phyloP scores from a whole-genome alignment of 164 flowering plant species.

The Chloranthus sessilifolius region DNA sequence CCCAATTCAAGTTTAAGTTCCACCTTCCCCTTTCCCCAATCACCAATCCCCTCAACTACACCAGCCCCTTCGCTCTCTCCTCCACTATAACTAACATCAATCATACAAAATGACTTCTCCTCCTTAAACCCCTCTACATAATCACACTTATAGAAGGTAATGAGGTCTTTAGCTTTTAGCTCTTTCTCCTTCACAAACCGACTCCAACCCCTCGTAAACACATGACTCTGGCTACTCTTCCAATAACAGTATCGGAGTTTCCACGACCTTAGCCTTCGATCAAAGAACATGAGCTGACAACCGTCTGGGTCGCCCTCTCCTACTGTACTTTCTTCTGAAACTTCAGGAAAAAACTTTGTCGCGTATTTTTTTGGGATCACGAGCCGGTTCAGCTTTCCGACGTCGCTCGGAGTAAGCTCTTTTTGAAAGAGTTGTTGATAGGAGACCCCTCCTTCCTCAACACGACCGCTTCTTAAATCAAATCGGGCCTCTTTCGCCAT shows the following conservation, averaged over 20 bases:
- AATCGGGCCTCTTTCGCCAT: background rate
- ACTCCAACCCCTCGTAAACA: slow-evolving; percentile 79
- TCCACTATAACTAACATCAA: slow-evolving; percentile 15
- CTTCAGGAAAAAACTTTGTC: slow-evolving; percentile 38
- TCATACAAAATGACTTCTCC: slow-evolving; percentile 16
- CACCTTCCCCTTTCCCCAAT: slow-evolving; percentile 3
- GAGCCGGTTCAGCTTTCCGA: slow-evolving; percentile 78
- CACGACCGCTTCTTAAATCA: background rate
- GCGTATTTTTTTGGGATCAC: slow-evolving; percentile 84
- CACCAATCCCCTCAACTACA: background rate
- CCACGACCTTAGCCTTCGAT: slow-evolving; percentile 45
- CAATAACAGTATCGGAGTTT: slow-evolving; percentile 78
- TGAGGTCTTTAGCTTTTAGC: slow-evolving; percentile 43
- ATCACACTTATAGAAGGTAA: slow-evolving; percentile 39
- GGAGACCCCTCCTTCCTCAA: slow-evolving; percentile 14
- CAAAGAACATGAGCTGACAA: slow-evolving; percentile 36
- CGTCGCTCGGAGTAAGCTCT: slow-evolving; percentile 89
- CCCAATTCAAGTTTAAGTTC: slow-evolving; percentile 17
- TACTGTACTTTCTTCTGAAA: slow-evolving; percentile 12
- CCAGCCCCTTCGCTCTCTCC: background rate
- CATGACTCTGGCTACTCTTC: slow-evolving; percentile 83
- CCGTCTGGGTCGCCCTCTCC: slow-evolving; percentile 13
- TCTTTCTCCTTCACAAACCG: slow-evolving; percentile 60
- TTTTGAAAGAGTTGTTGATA: slow-evolving; percentile 59
- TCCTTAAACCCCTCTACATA: slow-evolving; percentile 7